A percentile compares a stretch with the other conserved stretches of the same genome.
Evolutionary conservation across 345 rosid species (phyloP).

Genomic region (Brassica cretica): DNA sequence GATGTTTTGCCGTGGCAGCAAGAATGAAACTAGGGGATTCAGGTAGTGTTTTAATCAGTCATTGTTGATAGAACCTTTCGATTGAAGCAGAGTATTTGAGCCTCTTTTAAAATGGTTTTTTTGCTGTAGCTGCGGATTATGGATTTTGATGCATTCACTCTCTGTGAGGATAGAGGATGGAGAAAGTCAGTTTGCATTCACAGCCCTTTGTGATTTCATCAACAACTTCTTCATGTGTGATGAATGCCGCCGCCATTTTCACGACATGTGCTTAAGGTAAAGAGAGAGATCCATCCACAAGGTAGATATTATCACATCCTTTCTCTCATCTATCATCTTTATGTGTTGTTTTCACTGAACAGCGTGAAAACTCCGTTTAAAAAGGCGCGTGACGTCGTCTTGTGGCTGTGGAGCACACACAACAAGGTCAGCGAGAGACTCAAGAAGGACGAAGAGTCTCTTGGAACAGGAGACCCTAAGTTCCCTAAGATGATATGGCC

Average conservation of each 20-base stretch:
- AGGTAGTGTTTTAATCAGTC: conserved; percentile 52
- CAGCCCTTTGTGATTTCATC: conserved; percentile 77
- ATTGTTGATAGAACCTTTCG: not conserved
- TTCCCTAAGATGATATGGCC: conserved; percentile 96
- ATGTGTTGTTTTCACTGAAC: conserved; percentile 40
- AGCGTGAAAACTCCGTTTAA: conserved; percentile 71
- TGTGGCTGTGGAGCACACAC: conserved; percentile 96
- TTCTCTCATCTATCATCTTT: conserved; percentile 16
- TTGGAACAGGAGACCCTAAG: conserved; percentile 79
- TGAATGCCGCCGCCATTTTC: conserved; percentile 94
- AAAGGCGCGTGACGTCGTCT: conserved; percentile 67
- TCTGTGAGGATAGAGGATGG: conserved; percentile 84
- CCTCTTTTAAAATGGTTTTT: conserved; percentile 15
- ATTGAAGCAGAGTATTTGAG: not conserved
- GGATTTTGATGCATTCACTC: conserved; percentile 94
- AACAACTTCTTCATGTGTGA: conserved; percentile 89
- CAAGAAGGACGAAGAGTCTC: conserved; percentile 74
- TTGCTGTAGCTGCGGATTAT: conserved; percentile 83
- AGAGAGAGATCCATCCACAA: not conserved
- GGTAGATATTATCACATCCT: not conserved
- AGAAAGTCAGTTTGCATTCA: conserved; percentile 85
- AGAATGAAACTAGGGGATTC: conserved; percentile 90
- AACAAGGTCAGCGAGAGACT: conserved; percentile 83
- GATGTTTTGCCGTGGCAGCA: conserved; percentile 98
- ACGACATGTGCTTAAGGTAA: conserved; percentile 88